These are phyloP conservation scores for Suillus brevipes DNA, from an alignment of 768 basidiomycete genomes.

Conservation along the genomic window DNA sequence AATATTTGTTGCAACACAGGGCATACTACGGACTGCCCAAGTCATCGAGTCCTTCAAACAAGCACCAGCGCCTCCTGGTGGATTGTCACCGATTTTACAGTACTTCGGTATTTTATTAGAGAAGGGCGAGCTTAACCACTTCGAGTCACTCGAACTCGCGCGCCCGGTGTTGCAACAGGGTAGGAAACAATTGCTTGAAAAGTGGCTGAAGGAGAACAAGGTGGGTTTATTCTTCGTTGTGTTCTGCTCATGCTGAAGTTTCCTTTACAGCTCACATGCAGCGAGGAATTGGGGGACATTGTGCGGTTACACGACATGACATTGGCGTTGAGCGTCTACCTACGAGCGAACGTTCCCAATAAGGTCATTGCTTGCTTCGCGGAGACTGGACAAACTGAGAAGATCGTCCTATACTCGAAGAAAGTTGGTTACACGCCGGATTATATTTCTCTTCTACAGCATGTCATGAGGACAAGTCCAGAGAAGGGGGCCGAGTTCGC, in stretches of 20 bases:
- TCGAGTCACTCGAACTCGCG: conserved; percentile 93
- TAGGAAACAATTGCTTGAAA: conserved; percentile 94
- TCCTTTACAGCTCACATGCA: conserved; percentile 83
- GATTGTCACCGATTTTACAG: conserved; percentile 92
- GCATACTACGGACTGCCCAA: conserved; percentile 90
- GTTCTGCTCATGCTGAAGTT: conserved; percentile 4
- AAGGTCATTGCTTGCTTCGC: conserved; percentile 99
- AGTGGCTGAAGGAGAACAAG: conserved; percentile 99
- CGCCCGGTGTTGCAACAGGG: conserved; percentile 95
- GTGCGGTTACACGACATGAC: conserved; percentile 96
- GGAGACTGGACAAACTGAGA: conserved; percentile 97
- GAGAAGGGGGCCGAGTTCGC: conserved; percentile 99
- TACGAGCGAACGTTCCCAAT: conserved; percentile 96
- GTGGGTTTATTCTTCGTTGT: conserved; percentile 36
- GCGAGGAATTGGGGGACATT: conserved; percentile 97
- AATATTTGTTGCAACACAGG: conserved; percentile 43
- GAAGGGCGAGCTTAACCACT: conserved; percentile 96
- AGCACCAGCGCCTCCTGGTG: conserved; percentile 87
- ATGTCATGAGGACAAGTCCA: conserved; percentile 93
- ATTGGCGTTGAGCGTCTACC: conserved; percentile 93
- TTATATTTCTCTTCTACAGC: conserved; percentile 89
- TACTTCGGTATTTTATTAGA: conserved; percentile 99
- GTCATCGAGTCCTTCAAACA: conserved; percentile 98
- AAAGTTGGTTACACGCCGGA: conserved; percentile 94
- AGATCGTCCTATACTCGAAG: conserved; percentile 96